Conservation (phyloP, 306 rosid genomes). For the Casuarina cunninghamiana region DNA sequence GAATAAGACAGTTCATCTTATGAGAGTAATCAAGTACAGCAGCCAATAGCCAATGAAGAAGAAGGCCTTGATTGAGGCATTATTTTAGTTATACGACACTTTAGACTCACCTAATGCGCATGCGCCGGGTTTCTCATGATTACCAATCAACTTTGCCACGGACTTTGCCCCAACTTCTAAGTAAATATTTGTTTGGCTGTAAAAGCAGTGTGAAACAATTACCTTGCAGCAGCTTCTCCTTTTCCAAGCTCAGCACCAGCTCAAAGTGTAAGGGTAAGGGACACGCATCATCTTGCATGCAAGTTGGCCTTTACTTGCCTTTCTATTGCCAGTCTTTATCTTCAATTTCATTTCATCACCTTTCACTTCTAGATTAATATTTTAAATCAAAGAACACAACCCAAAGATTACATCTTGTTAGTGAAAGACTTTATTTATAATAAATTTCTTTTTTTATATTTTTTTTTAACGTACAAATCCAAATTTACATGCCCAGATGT, state of each 20-base stretch:
- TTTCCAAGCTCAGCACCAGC: not conserved
- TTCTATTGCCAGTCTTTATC: too few species aligned
- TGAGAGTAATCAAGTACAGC: not conserved
- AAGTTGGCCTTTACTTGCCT: too few species aligned
- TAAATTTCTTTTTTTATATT: too few species aligned
- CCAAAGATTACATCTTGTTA: too few species aligned
- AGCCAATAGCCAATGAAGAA: not conserved
- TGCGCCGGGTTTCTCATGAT: not conserved
- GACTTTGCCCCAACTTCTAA: not conserved
- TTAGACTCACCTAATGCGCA: not conserved
- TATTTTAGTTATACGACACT: not conserved
- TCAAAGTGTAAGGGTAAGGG: not conserved
- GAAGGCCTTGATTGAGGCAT: not conserved
- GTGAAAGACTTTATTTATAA: too few species aligned
- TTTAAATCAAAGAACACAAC: too few species aligned
- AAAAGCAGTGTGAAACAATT: not conserved
- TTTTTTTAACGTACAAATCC: too few species aligned
- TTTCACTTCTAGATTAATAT: too few species aligned
- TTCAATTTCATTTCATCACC: too few species aligned
- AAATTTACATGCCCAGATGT: too few species aligned
- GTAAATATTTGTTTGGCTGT: not conserved
- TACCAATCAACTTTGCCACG: not conserved
- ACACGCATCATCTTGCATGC: conserved; percentile 6
- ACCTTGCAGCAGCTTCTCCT: not conserved
- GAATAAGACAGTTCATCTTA: too few species aligned